Conservation (phyloP, 495 filamentous ascomycete species). For the Xylaria scruposa region DNA sequence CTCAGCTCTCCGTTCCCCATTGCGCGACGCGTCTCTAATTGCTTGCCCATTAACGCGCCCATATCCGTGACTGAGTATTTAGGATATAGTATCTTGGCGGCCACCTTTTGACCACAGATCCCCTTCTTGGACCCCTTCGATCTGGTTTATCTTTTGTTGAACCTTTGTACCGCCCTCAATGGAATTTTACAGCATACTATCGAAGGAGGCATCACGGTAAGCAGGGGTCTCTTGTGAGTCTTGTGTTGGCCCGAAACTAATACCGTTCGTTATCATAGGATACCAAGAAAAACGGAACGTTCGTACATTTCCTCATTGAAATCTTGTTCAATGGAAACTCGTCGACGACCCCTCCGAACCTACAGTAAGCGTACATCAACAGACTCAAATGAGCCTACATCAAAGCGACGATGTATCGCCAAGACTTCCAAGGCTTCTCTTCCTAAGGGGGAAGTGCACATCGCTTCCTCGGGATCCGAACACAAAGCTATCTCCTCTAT, state of each 20-base stretch:
- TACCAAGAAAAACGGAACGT: slow-evolving; percentile 26
- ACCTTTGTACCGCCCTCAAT: slow-evolving; percentile 1
- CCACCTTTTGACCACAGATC: background rate
- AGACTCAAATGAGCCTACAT: slow-evolving; percentile 26
- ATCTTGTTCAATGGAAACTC: slow-evolving; percentile 22
- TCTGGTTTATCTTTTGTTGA: background rate
- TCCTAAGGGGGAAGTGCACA: background rate
- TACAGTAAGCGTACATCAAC: slow-evolving; percentile 47
- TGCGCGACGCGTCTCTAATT: slow-evolving; percentile 34
- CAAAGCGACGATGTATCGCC: slow-evolving; percentile 31
- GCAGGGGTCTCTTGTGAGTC: background rate
- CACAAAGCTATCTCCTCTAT: background rate
- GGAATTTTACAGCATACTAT: background rate
- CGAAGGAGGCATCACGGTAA: slow-evolving; percentile 24
- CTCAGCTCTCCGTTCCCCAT: background rate
- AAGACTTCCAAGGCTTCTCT: background rate
- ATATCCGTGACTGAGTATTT: background rate
- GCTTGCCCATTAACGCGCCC: slow-evolving; percentile 37
- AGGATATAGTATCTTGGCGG: slow-evolving; percentile 3
- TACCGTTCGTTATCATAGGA: background rate
- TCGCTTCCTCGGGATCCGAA: background rate
- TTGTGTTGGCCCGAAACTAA: background rate
- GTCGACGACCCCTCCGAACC: slow-evolving; percentile 50
- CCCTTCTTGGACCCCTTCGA: background rate
- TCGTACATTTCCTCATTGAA: slow-evolving; percentile 25